These are phyloP conservation scores for Trichosanthes truncata DNA, from an alignment of 306 rosid genomes.

Conservation along the genomic window DNA sequence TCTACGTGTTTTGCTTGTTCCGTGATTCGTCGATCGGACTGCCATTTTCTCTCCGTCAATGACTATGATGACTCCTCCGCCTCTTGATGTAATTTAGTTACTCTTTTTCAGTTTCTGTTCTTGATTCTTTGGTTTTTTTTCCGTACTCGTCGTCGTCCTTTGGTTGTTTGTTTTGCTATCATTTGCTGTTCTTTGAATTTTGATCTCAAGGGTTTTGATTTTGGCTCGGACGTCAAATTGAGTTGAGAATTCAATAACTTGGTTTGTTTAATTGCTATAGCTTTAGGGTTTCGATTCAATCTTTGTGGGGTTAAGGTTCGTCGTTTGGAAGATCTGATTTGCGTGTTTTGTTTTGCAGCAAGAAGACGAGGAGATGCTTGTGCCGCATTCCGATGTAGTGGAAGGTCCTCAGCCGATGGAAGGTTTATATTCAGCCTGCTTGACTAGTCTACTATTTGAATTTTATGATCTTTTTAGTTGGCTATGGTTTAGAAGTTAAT, in stretches of 20 bases:
- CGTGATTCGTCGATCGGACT: conserved; percentile 44
- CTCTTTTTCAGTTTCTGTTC: conserved; percentile 2
- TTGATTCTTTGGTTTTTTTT: not conserved
- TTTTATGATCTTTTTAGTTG: conserved; percentile 1
- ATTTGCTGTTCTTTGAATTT: conserved; percentile 9
- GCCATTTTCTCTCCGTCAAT: conserved; percentile 24
- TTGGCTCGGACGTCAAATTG: conserved; percentile 11
- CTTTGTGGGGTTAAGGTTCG: conserved; percentile 26
- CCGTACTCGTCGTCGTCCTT: conserved; percentile 4
- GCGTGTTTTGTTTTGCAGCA: conserved; percentile 27
- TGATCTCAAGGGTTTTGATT: conserved; percentile 21
- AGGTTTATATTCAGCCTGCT: conserved; percentile 22
- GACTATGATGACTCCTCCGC: conserved; percentile 50
- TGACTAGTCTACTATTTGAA: not conserved
- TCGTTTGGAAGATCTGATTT: conserved; percentile 29
- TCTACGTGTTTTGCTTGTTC: conserved; percentile 11
- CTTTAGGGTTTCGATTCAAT: conserved; percentile 36
- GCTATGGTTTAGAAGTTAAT: conserved; percentile 6
- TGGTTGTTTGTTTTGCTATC: conserved; percentile 3
- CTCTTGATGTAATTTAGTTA: conserved; percentile 28
- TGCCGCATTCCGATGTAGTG: conserved; percentile 43
- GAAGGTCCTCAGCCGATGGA: conserved; percentile 63
- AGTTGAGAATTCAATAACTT: conserved; percentile 12
- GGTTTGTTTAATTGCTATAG: conserved; percentile 10
- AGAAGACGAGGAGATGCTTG: conserved; percentile 54